Base-by-base conservation (phyloP, 345 rosid species). In the Triadica sebifera region DNA sequence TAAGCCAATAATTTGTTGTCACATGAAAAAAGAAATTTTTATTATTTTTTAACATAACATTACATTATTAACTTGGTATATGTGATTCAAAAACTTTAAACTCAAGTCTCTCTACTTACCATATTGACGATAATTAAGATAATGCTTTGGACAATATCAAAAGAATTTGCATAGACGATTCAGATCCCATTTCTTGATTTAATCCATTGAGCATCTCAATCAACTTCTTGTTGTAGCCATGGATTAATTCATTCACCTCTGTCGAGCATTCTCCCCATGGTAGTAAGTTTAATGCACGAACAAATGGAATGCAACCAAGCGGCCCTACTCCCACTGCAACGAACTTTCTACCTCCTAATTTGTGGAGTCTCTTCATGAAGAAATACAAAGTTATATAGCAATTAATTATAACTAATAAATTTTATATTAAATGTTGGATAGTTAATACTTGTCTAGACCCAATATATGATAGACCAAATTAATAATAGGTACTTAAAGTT, bases 301-400 rank as follows among this genome's bases (percentile, higher is more conserved):
- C 80, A 77, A 85, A 86, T 1, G 87, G 91, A 63, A 92, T 86
- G 88, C 92, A 90, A n/a, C 96, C 92, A 12, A 89, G 83, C 12
- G 90, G 92, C 2, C 96, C 87, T 6, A 90, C 70, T 51, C 89
- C 88, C 2, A 78, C 88, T 0, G 85, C 85, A 25, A 85, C 55
- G 24, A 86, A 79, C 74, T 67, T 75, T 17, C 53, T 68, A 6
- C 60, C 78, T 67, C 73, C 68, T 49, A 75, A 47, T 10, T 24
- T 16, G 37, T 67, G 72, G 39, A 75, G 61, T 37, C 60, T 19
- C 75, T 73, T 37, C 69, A 62, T 29, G 34, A 29, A 29, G 34
- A 29, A 29, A 29, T 29, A 2, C 34, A 29, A 20, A 4, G 8
- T 22, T 25, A 24, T 41, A n/a, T 64, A 45, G 22, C 3, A 64